Base-by-base conservation (phyloP, 768 basidiomycete species). In the Lactarius quietus region DNA sequence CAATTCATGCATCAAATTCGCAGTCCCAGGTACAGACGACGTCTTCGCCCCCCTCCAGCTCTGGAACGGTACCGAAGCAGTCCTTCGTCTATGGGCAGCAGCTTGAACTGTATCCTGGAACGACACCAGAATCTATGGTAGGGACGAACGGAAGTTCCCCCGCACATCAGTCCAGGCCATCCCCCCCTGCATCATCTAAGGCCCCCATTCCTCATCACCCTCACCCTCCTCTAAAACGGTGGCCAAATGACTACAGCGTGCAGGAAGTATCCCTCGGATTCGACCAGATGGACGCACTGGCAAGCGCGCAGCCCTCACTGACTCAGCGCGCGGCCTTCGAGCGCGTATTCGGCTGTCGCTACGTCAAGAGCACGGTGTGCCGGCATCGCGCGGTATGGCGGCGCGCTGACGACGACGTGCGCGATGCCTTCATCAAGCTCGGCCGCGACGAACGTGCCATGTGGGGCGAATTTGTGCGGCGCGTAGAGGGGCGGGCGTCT, bases 231-330 rank as follows among this genome's bases (percentile, higher is more conserved):
- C 76, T 87, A 33, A 89, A 88, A 71, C 83, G 86, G 17, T 90
- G 88, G 88, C 88, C 88, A 39, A 88, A 89, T 70, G 88, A 89
- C 75, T 88, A 87, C 72, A 85, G 84, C 10, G 88, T 90, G 26
- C 81, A 79, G 57, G 87, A 89, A 72, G 78, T 89, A 62, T 81
- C 86, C 1, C 72, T 74, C 1, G 88, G 88, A 1, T 88, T 90
- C 73, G 79, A 78, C 41, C 75, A 81, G 45, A 82, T 82, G 78
- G 78, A 80, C 60, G 23, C 62, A n/a, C 68, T 81, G 48, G 75
- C 76, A 10, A 68, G 70, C 0, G 70, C 75, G 58, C 69, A 70
- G 45, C 76, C 81, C 15, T 76, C 77, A 39, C 78, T 84, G 70
- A 88, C 86, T 3, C 88, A 89, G 69, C 83, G 83, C n/a, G 76